Evolutionary conservation across 2,329 filamentous ascomycete species (phyloP), one percentile per base, ranked within the genome.

Genomic region (Gnomoniopsis smithogilvyi): DNA sequence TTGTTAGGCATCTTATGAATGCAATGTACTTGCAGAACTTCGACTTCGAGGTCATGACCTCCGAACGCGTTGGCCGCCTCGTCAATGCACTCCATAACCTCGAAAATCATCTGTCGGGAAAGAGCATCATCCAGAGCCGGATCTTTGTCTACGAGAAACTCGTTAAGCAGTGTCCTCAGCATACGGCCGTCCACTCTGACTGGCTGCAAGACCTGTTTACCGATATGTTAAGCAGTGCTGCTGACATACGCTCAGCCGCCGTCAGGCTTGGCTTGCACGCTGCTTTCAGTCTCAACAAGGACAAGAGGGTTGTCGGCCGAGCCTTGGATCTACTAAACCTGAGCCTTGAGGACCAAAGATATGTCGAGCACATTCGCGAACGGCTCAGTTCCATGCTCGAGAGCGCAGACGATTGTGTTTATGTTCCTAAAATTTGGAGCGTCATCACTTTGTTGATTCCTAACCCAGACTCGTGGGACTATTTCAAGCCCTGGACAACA

Each of bases 351-450:
- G 82, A 83, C 51, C 79, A 80, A 56, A 86, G 78, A 19, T 91
- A 92, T 66, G 85, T 88, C 41, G 83, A 88, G 11, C 88, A 87
- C 66, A 87, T 94, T 64, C 83, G 84, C 45, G 78, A 83, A 21
- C 83, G 85, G 34, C 78, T 98, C 55, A 82, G 82, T 58, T 77
- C 80, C 12, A 91, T 95, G 86, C 79, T 88, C 26, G 82, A 86
- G 63, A 79, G 82, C 51, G 86, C 80, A 63, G 82, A 86, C 14
- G 81, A 84, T 22, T 84, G 83, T 11, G 72, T 80, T 0, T 79
- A 85, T 43, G 92, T 96, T 0, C 93, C 95, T 6, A 90, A 92
- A 64, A 91, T 98, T 22, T 98, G 94, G 94, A 89, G 90, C 60
- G 84, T 92, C 38, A 78, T 96, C 2, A 85, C 94, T 7, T 80